Evolutionary conservation across 305 asterid species (phyloP).

Genomic region (Fraxinus albicans): DNA sequence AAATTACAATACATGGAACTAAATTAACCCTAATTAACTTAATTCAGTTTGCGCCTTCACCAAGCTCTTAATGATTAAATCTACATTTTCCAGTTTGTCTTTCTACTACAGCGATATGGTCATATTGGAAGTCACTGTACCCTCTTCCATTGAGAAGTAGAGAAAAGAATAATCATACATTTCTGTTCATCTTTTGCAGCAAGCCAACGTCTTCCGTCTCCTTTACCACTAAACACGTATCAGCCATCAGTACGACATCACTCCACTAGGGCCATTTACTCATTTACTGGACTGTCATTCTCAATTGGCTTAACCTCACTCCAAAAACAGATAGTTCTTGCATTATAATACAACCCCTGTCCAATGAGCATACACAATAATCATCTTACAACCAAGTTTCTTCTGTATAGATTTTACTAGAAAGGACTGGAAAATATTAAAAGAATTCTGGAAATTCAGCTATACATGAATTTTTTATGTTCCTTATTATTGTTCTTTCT

Average conservation of each 20-base stretch:
- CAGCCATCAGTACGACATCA: not conserved
- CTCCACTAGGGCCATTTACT: not conserved
- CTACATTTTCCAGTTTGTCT: not conserved
- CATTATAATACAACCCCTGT: not conserved
- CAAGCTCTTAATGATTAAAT: not conserved
- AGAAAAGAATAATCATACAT: not conserved
- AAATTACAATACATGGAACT: not conserved
- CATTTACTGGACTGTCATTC: not conserved
- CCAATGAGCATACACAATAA: not conserved
- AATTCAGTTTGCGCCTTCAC: not conserved
- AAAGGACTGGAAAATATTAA: not conserved
- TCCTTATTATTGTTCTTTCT: not conserved
- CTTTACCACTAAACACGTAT: not conserved
- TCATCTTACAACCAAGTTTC: not conserved
- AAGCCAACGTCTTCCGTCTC: not conserved
- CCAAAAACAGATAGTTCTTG: not conserved
- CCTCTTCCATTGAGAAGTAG: not conserved
- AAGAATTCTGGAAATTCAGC: not conserved
- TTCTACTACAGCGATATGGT: not conserved
- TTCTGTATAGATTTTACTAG: not conserved
- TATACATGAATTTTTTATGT: not conserved
- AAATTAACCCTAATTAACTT: not conserved
- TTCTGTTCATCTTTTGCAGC: not conserved
- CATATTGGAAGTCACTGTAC: not conserved
- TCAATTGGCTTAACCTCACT: not conserved